A percentile compares a stretch with the other conserved stretches of the same genome.
Conservation (phyloP, 352 stramenopile genomes). For the Phytophthora brassicae region DNA sequence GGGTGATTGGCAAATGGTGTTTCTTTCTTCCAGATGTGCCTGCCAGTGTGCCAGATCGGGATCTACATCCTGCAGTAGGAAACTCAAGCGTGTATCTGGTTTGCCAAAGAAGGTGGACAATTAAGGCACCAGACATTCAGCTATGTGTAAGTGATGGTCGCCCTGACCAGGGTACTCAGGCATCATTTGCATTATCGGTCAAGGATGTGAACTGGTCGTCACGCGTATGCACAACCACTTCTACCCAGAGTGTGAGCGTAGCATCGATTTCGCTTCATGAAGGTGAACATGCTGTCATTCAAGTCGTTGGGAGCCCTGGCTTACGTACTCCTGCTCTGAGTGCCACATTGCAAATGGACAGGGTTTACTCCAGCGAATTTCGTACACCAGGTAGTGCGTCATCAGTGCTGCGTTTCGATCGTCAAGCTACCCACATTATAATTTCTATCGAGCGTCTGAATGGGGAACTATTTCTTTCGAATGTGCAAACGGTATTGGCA, state of each 20-base stretch:
- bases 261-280: conserved; percentile 38
- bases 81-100: conserved; percentile 28
- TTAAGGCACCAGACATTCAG: conserved; percentile 34
- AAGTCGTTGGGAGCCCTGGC: conserved; percentile 38
- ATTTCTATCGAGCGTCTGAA: conserved; percentile 38
- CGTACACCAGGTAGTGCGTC: conserved; percentile 1
- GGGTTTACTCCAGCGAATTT: conserved; percentile 34
- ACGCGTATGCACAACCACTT: conserved; percentile 37
- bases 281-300: conserved; percentile 36
- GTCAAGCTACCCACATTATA: conserved; percentile 19
- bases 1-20: conserved; percentile 76
- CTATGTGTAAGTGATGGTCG: conserved; percentile 37
- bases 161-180: conserved; percentile 5
- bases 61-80: conserved; percentile 33
- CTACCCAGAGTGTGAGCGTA: conserved; percentile 29
- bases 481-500: conserved; percentile 37
- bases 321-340: conserved; percentile 44
- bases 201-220: conserved; percentile 40
- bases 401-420: conserved; percentile 26
- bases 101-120: conserved; percentile 35
- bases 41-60: conserved; percentile 18
- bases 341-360: conserved; percentile 44
- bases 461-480: conserved; percentile 48
- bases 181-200: conserved; percentile 30
- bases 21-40: conserved; percentile 64